A percentile compares a stretch with the other conserved stretches of the same genome.
Conservation (phyloP, 345 rosid genomes). For the Eucalyptus lansdowneana region DNA sequence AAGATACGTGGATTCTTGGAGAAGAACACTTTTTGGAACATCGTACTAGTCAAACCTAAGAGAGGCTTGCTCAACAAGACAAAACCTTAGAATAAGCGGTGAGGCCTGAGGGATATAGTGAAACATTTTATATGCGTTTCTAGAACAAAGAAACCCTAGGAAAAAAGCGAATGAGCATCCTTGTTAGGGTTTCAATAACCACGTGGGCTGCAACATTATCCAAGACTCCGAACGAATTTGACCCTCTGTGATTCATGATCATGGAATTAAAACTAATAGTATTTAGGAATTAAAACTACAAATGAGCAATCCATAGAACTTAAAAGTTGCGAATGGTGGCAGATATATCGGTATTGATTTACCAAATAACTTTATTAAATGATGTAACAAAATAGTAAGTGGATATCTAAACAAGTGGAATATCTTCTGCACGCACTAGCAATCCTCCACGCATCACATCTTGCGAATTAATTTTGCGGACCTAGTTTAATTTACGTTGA, state of each 20-base stretch:
- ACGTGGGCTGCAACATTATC: background rate
- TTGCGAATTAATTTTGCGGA: background rate
- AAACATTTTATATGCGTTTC: background rate
- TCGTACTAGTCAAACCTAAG: background rate
- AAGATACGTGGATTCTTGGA: background rate
- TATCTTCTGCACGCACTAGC: background rate
- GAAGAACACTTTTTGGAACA: background rate
- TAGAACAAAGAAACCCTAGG: background rate
- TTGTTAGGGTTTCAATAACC: background rate
- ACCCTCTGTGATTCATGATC: background rate
- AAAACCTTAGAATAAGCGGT: background rate
- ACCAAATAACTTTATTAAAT: background rate
- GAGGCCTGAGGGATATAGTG: background rate
- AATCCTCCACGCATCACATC: background rate
- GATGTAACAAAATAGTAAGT: background rate
- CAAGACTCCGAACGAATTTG: background rate
- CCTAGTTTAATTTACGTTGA: background rate
- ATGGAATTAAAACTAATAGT: background rate
- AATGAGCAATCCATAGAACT: background rate
- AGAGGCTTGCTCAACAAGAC: background rate
- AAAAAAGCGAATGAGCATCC: background rate
- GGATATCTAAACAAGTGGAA: background rate
- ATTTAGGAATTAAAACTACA: background rate
- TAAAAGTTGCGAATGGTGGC: background rate
- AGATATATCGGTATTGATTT: background rate